Evolutionary conservation across 192 early-diverging fungal species (phyloP).

Genomic region (Gonapodya prolifera): DNA sequence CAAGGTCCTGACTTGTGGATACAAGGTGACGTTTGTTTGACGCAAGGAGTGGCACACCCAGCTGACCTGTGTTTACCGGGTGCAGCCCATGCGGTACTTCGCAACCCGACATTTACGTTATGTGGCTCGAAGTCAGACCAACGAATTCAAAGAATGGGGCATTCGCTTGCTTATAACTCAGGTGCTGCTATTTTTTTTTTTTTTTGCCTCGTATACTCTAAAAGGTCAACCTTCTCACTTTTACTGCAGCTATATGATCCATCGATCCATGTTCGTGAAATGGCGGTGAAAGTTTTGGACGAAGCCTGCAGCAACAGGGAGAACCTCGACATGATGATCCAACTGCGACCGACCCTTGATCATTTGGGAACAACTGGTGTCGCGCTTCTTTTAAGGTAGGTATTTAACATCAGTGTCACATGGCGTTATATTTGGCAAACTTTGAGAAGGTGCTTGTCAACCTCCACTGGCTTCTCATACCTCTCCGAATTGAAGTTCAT

Average conservation of each 20-base stretch:
- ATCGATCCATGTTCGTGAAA: slow-evolving; percentile 51
- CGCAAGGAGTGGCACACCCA: background rate
- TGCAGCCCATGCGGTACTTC: slow-evolving; percentile 51
- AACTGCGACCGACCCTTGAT: slow-evolving; percentile 55
- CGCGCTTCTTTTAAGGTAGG: slow-evolving; percentile 43
- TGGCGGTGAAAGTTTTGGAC: slow-evolving; percentile 53
- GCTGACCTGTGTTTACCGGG: background rate
- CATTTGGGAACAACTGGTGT: slow-evolving; percentile 59
- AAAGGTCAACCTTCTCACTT: background rate
- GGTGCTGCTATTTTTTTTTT: slow-evolving; percentile 13
- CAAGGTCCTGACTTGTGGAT: slow-evolving; percentile 74
- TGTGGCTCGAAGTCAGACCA: slow-evolving; percentile 38
- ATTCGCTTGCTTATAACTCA: slow-evolving; percentile 57
- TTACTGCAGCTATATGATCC: slow-evolving; percentile 58
- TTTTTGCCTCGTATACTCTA: no score
- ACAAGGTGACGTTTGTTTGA: slow-evolving; percentile 36
- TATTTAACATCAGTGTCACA: background rate
- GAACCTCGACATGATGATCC: slow-evolving; percentile 59
- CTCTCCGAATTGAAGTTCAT: slow-evolving; percentile 58
- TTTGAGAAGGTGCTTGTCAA: slow-evolving; percentile 41
- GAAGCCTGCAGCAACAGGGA: slow-evolving; percentile 47
- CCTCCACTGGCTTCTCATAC: slow-evolving; percentile 57
- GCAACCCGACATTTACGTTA: slow-evolving; percentile 58
- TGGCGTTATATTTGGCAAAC: background rate
- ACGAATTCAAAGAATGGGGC: slow-evolving; percentile 58